phyloP scores from a whole-genome alignment of 495 filamentous ascomycete species.

The Gamarada debralockiae region DNA sequence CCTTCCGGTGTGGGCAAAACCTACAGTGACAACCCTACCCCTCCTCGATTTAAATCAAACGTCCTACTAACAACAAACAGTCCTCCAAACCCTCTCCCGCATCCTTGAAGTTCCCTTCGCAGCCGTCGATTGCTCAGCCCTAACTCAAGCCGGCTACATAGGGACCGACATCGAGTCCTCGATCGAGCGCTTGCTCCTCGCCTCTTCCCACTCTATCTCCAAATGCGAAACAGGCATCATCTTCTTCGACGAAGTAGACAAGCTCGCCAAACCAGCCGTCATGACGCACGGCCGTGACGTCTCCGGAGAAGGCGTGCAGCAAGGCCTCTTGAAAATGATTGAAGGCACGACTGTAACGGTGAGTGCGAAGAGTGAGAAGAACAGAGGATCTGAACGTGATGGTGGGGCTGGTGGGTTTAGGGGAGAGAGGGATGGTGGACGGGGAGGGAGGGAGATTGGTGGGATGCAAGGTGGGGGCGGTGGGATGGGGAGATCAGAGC shows the following conservation, averaged over 20 bases:
- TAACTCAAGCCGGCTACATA: slow-evolving; percentile 96
- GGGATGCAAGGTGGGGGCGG: slow-evolving; percentile 9
- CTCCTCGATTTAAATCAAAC: no score
- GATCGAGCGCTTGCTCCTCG: slow-evolving; percentile 83
- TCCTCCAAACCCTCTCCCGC: slow-evolving; percentile 61
- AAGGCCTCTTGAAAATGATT: slow-evolving; percentile 91
- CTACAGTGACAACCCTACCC: slow-evolving; percentile 42
- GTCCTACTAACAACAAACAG: no score
- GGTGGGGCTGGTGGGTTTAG: background rate
- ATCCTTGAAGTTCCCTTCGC: slow-evolving; percentile 91
- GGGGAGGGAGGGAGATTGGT: slow-evolving; percentile 15
- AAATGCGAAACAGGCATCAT: slow-evolving; percentile 90
- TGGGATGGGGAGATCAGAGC: slow-evolving; percentile 61
- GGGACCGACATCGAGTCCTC: slow-evolving; percentile 94
- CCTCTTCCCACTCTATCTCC: slow-evolving; percentile 84
- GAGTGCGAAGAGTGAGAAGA: slow-evolving; percentile 57
- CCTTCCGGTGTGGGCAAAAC: slow-evolving; percentile 97
- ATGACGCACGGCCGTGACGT: slow-evolving; percentile 67
- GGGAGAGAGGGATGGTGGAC: no score
- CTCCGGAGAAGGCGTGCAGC: slow-evolving; percentile 90
- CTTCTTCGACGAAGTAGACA: slow-evolving; percentile 94
- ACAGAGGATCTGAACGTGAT: background rate
- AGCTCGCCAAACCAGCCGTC: slow-evolving; percentile 63
- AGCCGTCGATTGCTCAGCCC: slow-evolving; percentile 95
- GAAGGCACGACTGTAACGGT: slow-evolving; percentile 92